Percentiles rank a stretch among this genome's conserved stretches.
phyloP scores from a whole-genome alignment of 1,284 basidiomycete species.

The Lentinus polychrous region DNA sequence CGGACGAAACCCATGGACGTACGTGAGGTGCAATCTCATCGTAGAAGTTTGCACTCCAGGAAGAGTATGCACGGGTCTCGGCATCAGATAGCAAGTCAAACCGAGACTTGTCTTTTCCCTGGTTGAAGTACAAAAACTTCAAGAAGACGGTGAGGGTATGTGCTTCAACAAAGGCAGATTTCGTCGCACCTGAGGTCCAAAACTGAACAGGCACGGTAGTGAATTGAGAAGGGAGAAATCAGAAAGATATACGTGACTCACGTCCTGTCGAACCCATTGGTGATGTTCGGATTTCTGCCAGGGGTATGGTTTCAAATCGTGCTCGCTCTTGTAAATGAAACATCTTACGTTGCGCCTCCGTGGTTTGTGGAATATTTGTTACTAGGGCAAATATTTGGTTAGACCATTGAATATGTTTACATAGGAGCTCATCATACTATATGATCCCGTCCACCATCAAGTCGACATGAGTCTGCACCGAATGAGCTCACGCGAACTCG shows the following conservation, averaged over 20 bases:
- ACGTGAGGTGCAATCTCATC: slow-evolving; percentile 22
- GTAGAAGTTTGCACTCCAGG: slow-evolving; percentile 24
- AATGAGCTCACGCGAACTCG: background rate
- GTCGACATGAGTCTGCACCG: slow-evolving; percentile 18
- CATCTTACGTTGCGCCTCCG: slow-evolving; percentile 15
- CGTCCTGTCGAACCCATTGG: slow-evolving; percentile 23
- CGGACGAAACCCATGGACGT: background rate
- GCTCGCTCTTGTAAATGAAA: background rate
- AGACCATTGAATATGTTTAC: background rate
- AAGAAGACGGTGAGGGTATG: background rate
- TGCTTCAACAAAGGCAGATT: too few species aligned
- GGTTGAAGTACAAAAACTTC: slow-evolving; percentile 23
- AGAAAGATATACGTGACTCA: background rate
- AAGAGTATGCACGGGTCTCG: slow-evolving; percentile 19
- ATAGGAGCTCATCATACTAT: slow-evolving; percentile 9
- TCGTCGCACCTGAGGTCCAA: slow-evolving; percentile 17
- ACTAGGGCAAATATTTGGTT: slow-evolving; percentile 2
- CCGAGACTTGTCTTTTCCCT: slow-evolving; percentile 8
- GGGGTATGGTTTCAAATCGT: background rate
- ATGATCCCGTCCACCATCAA: slow-evolving; percentile 24
- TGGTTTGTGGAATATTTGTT: slow-evolving; percentile 21
- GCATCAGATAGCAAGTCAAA: slow-evolving; percentile 16
- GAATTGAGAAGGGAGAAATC: background rate
- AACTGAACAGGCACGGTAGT: background rate
- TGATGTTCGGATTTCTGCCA: slow-evolving; percentile 21